Conservation (phyloP, 2,329 filamentous ascomycete species). For the Trichoderma polysporum region DNA sequence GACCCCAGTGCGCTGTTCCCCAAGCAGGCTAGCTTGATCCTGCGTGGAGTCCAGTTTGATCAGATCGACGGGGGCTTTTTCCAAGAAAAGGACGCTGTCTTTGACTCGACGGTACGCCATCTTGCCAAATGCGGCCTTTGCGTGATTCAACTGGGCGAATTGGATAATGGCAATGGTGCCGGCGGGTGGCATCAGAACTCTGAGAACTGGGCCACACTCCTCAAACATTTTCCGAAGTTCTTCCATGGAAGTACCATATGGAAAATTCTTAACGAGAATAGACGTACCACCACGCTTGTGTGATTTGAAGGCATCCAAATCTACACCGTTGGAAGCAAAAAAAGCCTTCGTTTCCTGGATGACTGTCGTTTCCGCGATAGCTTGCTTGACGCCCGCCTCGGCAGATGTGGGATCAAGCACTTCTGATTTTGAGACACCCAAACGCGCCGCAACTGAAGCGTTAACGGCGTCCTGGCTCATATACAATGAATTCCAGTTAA, state of each 20-base stretch:
- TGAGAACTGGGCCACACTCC: slow-evolving; percentile 77
- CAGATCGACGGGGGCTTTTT: slow-evolving; percentile 85
- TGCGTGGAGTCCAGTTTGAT: slow-evolving; percentile 49
- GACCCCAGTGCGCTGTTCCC: slow-evolving; percentile 43
- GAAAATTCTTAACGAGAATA: slow-evolving; percentile 93
- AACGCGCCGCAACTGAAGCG: slow-evolving; percentile 78
- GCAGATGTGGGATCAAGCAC: slow-evolving; percentile 93
- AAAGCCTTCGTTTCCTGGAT: slow-evolving; percentile 96
- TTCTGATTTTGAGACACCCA: slow-evolving; percentile 88
- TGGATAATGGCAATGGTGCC: slow-evolving; percentile 94
- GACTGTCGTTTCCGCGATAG: slow-evolving; percentile 90
- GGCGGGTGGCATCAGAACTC: slow-evolving; percentile 86
- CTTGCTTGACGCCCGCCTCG: slow-evolving; percentile 93
- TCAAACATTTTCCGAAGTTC: slow-evolving; percentile 81
- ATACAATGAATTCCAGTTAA: slow-evolving; percentile 99
- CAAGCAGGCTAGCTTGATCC: slow-evolving; percentile 32
- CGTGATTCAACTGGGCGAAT: slow-evolving; percentile 75
- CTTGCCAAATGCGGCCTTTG: slow-evolving; percentile 77
- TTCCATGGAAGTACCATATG: slow-evolving; percentile 74
- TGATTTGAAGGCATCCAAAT: slow-evolving; percentile 87
- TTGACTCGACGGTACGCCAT: slow-evolving; percentile 89
- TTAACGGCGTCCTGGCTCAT: slow-evolving; percentile 97
- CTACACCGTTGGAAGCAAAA: slow-evolving; percentile 82
- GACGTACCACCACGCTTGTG: slow-evolving; percentile 80
- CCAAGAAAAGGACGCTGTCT: slow-evolving; percentile 86